Base-by-base conservation (phyloP, 495 filamentous ascomycete genomes). In the Annulohypoxylon nitens region DNA sequence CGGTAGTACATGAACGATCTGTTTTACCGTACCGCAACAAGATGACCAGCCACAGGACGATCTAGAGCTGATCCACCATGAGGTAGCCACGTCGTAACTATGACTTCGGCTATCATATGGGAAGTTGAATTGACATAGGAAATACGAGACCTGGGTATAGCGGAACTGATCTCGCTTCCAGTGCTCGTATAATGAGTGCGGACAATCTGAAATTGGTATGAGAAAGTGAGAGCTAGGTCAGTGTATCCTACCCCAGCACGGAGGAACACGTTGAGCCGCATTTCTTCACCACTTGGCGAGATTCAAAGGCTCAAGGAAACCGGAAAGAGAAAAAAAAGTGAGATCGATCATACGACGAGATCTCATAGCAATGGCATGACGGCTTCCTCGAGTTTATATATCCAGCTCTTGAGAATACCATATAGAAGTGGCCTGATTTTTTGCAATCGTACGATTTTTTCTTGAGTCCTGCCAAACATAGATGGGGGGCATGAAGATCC, bases 291-390 rank as follows among this genome's bases (percentile, higher is more conserved):
- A 57, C 63, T 64, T 61, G 68, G 72, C 59, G 47, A 34, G 51
- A 59, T 53, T 37, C 34, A 39, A 50, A 12, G 60, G 34, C 20
- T 39, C 61, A 41, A 23, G 36, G 36, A 59, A 43, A 9, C 39
- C 18, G 20, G 68, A 60, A n/a, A 50, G 63, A 61, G 18, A 70
- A 30, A 61, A 61, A 26, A 70, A 48, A 61, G 25, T 67, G 60
- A 70, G 37, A 70, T 75, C 72, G 63, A 70, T 75, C 72, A 58
- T 75, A 75, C 72, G 72, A 75, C 62, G 50, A 67, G 37, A 41
- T 64, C 57, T 60, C 51, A 23, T 33, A 34, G 14, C 12, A 51
- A 69, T 68, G 73, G 73, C 68, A 69, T 66, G 73, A 69, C 73
- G 68, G 73, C 61, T 55, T 45, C 51, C 30, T 34, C 55, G 26